Percentiles rank a stretch among this genome's conserved stretches.
Evolutionary conservation across 2,329 filamentous ascomycete genomes (phyloP).

Genomic region (Neofusicoccum ribis): DNA sequence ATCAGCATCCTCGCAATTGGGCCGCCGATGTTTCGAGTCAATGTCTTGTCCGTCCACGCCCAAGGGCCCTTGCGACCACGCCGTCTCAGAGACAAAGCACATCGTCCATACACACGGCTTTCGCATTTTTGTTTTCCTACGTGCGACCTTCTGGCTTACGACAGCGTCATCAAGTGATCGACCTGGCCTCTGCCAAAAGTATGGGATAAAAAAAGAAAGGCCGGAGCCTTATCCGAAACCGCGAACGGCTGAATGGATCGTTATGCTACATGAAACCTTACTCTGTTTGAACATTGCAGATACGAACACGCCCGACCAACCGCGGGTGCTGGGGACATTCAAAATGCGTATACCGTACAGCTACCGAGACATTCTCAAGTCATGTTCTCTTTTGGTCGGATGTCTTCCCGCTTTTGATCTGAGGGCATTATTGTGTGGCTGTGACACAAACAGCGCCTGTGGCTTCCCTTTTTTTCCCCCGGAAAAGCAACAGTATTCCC

Average conservation of each 20-base stretch:
- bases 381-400: neutral
- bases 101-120: neutral
- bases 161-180: neutral
- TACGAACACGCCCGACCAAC: slow-evolving; percentile 4
- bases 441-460: neutral
- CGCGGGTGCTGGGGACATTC: neutral
- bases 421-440: slow-evolving; percentile 12
- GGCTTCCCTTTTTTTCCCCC: neutral
- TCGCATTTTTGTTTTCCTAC: slow-evolving; percentile 3
- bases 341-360: neutral
- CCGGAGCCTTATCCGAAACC: neutral
- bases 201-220: slow-evolving; percentile 6
- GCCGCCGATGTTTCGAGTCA: neutral
- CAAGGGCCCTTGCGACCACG: neutral
- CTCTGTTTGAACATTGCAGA: slow-evolving; percentile 13
- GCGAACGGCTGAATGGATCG: neutral
- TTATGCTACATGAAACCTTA: slow-evolving; percentile 15
- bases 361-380: slow-evolving; percentile 13
- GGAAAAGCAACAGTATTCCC: slow-evolving; percentile 1
- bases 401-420: neutral
- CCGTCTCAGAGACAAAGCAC: neutral
- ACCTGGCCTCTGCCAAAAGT: neutral
- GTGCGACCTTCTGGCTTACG: slow-evolving; percentile 4
- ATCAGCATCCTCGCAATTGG: neutral
- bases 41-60: neutral